These are phyloP conservation scores for Salix purpurea DNA, from an alignment of 345 rosid genomes.

Conservation along the genomic window DNA sequence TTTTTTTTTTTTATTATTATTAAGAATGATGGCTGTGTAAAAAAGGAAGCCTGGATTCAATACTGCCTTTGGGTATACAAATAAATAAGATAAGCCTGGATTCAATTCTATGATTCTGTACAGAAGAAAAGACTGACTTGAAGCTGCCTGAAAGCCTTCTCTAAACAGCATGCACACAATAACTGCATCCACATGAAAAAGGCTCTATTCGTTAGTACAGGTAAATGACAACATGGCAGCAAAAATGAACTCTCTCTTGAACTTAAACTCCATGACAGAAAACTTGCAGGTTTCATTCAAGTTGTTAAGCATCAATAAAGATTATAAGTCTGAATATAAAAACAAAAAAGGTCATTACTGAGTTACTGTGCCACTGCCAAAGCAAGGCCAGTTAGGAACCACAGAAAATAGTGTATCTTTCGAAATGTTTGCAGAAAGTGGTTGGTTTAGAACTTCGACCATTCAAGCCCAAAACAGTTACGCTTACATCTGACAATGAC, in stretches of 20 bases:
- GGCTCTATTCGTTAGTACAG: background rate
- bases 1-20: slow-evolving; percentile 10
- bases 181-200: slow-evolving; percentile 13
- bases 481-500: background rate
- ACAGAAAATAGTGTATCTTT: background rate
- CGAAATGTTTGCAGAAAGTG: background rate
- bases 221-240: background rate
- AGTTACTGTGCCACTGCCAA: background rate
- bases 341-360: background rate
- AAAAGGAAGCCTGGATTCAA: slow-evolving; percentile 17
- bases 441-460: background rate
- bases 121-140: background rate
- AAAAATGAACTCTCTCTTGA: background rate
- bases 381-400: background rate
- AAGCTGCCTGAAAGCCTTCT: background rate
- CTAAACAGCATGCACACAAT: background rate
- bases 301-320: background rate
- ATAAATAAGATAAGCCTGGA: background rate
- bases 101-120: background rate
- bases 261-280: background rate
- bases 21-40: slow-evolving; percentile 14
- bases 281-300: background rate
- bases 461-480: background rate
- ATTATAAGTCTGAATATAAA: background rate
- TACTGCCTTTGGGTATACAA: background rate